Conservation (phyloP, 2,329 filamentous ascomycete genomes). For the Lizonia empirigonia region DNA sequence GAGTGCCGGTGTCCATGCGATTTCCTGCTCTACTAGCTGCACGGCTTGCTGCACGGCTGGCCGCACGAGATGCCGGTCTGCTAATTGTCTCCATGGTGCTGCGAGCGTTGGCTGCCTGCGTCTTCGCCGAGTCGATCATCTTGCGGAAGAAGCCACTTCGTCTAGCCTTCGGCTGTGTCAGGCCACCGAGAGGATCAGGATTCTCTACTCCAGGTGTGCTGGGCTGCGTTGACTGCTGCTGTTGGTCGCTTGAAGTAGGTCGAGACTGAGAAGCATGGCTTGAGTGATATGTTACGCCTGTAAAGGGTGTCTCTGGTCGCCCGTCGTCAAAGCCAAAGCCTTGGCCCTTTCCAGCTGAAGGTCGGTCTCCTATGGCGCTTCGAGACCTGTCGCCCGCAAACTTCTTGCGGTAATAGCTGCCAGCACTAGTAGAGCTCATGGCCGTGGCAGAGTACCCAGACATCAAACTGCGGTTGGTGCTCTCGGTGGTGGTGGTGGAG, state of each 20-base stretch:
- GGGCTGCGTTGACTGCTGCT: slow-evolving; percentile 50
- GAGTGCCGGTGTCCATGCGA: slow-evolving; percentile 49
- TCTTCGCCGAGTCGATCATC: slow-evolving; percentile 92
- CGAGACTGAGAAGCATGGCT: slow-evolving; percentile 71
- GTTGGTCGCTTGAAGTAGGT: slow-evolving; percentile 55
- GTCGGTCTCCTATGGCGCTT: slow-evolving; percentile 67
- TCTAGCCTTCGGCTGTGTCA: slow-evolving; percentile 73
- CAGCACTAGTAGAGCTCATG: slow-evolving; percentile 93
- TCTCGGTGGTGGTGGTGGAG: slow-evolving; percentile 70
- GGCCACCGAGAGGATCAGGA: slow-evolving; percentile 74
- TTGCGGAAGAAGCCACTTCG: slow-evolving; percentile 95
- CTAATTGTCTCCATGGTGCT: slow-evolving; percentile 72
- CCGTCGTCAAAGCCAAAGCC: slow-evolving; percentile 46
- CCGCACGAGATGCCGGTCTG: slow-evolving; percentile 50
- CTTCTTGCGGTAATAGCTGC: slow-evolving; percentile 83
- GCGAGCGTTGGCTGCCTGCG: slow-evolving; percentile 85
- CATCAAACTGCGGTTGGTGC: slow-evolving; percentile 87
- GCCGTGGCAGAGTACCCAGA: slow-evolving; percentile 88
- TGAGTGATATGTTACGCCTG: slow-evolving; percentile 86
- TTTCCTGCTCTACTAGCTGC: slow-evolving; percentile 41
- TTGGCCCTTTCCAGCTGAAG: slow-evolving; percentile 46
- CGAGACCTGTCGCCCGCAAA: slow-evolving; percentile 60
- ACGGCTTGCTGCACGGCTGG: slow-evolving; percentile 49
- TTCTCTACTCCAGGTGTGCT: slow-evolving; percentile 65
- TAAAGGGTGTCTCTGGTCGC: slow-evolving; percentile 63